Evolutionary conservation across 1,284 basidiomycete species (phyloP), one percentile per base, ranked within the genome.

Genomic region (Fomitopsis betulina): DNA sequence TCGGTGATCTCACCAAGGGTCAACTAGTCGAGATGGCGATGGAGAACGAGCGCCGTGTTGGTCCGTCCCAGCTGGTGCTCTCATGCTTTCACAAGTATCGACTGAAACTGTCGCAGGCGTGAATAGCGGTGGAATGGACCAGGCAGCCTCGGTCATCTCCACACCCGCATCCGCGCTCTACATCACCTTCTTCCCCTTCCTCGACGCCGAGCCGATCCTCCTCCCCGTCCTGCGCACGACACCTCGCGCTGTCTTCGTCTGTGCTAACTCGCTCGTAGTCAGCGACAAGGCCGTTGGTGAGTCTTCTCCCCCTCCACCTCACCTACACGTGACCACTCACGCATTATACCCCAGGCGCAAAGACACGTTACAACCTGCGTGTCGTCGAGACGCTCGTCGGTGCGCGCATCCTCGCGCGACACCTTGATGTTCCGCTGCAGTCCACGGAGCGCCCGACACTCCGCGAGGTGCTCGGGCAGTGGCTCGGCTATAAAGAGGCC

Each of bases 351-450:
- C 17, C 33, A 60, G 84, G 84, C 43, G 87, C 91, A 2, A 89
- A 88, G 62, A 83, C 79, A 53, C 81, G 86, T 49, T 95, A 95
- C 76, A 96, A 96, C 70, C 78, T 96, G 35, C 88, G 93, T 21
- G 92, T 94, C 21, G 88, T 95, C 19, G 94, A 96, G 73, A 91
- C 87, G 0, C 84, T 93, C 30, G 87, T 86, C 54, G 88, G 85
- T 2, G 90, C 93, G 0, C 80, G 89, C 15, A 77, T 93, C 6
- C 80, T 96, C 12, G 84, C 85, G 0, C 77, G 78, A 27, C 70
- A 76, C 5, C 79, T 92, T 37, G 79, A 76, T 0, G 69, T 88
- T 25, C 45, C 68, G 0, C 72, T 80, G 9, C 75, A 66, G 0
- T 60, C 63, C 53, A 67, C 32, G 27, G 85, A 89, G 60, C 72